Evolutionary conservation across 2,329 filamentous ascomycete species (phyloP).

Genomic region (Lecanicillium sp.): DNA sequence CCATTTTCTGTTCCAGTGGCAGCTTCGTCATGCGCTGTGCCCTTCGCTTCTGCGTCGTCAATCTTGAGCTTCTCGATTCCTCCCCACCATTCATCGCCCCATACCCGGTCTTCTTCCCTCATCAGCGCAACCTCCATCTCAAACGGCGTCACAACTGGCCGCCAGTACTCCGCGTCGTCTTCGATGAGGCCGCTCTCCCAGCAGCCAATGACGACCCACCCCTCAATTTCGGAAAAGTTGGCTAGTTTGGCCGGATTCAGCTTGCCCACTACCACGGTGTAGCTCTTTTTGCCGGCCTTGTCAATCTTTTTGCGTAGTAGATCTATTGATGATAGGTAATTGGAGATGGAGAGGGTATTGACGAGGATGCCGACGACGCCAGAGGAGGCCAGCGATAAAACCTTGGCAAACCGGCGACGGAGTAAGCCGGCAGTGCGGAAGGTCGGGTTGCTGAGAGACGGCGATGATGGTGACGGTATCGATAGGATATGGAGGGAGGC

Average conservation of each 20-base stretch:
- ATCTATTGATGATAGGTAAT: constrained; percentile 77
- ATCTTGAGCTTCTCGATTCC: constrained; percentile 58
- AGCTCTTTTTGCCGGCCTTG: constrained; percentile 83
- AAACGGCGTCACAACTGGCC: constrained; percentile 89
- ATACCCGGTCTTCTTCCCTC: constrained; percentile 67
- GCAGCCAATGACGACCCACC: constrained; percentile 95
- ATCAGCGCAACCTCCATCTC: constrained; percentile 75
- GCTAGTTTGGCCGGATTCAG: constrained; percentile 92
- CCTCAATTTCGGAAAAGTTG: constrained; percentile 91
- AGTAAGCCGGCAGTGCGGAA: constrained; percentile 49
- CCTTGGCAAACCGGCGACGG: constrained; percentile 78
- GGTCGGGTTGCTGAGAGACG: constrained; percentile 36
- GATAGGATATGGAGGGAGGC: constrained; percentile 71
- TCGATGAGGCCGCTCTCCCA: constrained; percentile 95
- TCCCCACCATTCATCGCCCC: constrained; percentile 84
- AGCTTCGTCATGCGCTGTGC: constrained; percentile 12
- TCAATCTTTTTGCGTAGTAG: constrained; percentile 66
- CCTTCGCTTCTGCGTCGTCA: constrained; percentile 12
- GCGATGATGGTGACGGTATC: constrained; percentile 46
- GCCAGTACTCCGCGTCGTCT: constrained; percentile 73
- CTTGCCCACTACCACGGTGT: constrained; percentile 94
- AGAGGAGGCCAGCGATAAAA: constrained; percentile 71
- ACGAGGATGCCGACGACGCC: constrained; percentile 90
- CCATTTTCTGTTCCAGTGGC: constrained; percentile 9
- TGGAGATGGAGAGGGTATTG: constrained; percentile 87